A percentile compares a stretch with the other conserved stretches of the same genome.
phyloP scores from a whole-genome alignment of 129 eudicot species.

The Tagetes patula region DNA sequence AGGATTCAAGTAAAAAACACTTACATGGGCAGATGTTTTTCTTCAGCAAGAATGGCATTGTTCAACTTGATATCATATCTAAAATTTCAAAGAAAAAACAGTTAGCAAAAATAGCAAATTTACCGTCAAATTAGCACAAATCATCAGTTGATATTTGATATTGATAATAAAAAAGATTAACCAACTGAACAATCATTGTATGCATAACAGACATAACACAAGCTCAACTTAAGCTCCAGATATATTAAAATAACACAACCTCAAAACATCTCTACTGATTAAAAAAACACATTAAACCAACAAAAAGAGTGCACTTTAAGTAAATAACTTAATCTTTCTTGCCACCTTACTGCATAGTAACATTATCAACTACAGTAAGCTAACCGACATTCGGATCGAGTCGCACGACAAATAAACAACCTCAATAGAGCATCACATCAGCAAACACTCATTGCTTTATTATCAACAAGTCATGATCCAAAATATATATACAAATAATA shows the following conservation, averaged over 20 bases:
- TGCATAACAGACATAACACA: background rate
- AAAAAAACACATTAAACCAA: background rate
- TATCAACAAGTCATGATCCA: background rate
- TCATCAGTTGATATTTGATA: background rate
- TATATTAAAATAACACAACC: background rate
- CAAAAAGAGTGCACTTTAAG: background rate
- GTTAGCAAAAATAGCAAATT: background rate
- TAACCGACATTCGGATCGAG: too few species aligned
- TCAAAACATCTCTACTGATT: too few species aligned
- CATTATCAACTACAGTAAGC: too few species aligned
- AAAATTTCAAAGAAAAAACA: conserved; percentile 7
- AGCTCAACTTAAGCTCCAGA: background rate
- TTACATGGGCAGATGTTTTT: conserved; percentile 89
- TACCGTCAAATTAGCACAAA: background rate
- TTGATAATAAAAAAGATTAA: background rate
- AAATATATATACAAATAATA: background rate
- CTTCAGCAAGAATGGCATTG: conserved; percentile 95
- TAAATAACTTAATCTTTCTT: background rate
- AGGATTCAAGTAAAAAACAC: conserved; percentile 18
- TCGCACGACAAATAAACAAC: background rate
- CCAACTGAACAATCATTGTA: background rate
- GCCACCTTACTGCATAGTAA: background rate
- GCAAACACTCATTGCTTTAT: background rate
- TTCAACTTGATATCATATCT: conserved; percentile 76
- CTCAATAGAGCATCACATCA: background rate